Base-by-base conservation (phyloP, 768 basidiomycete species). In the Phallus indusiatus region DNA sequence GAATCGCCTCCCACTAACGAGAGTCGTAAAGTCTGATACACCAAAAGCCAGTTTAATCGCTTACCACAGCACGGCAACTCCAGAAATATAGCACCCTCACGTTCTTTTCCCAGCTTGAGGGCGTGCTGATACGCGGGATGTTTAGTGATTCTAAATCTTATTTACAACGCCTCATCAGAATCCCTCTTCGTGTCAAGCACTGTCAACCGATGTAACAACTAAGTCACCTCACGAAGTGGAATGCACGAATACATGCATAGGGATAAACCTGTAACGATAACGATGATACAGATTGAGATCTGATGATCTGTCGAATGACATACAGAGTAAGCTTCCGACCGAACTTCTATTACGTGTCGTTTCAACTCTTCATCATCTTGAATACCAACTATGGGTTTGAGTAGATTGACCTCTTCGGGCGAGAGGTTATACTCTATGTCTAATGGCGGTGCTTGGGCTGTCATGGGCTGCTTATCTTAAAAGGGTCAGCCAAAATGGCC, bases 61-160 rank as follows among this genome's bases (percentile, higher is more conserved):
- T 60, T 60, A 79, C 77, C 70, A 61, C 76, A 77, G 60, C 76
- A 78, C 5, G 74, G 78, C 9, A 78, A 66, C 47, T 80, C 78
- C 8, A 80, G 67, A 21, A 78, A 67, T 11, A 80, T 67, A 0
- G 72, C 73, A 1, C 69, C 69, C 4, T 63, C 42, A 28, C 72
- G 72, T 22, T 73, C 71, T 53, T 61, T 67, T 7, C 72, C 76
- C 11, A 79, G 67, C 46, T 67, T 66, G 8, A 78, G 66, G 8
- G 76, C 62, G 2, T 42, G 37, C 10, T 64, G 18, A 50, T 70
- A 74, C 12, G 49, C 58, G 6, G 53, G 56, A 37, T 61, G 51
- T 11, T 47, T 47, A 16, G 60, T 50, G 12, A 65, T 61, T 47
- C 61, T 63, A 20, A 63, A 55, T 34, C 64, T 63, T 37, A 22